These are phyloP conservation scores for Ogataea methanolica DNA, from an alignment of 805 yeast genomes.

Conservation along the genomic window DNA sequence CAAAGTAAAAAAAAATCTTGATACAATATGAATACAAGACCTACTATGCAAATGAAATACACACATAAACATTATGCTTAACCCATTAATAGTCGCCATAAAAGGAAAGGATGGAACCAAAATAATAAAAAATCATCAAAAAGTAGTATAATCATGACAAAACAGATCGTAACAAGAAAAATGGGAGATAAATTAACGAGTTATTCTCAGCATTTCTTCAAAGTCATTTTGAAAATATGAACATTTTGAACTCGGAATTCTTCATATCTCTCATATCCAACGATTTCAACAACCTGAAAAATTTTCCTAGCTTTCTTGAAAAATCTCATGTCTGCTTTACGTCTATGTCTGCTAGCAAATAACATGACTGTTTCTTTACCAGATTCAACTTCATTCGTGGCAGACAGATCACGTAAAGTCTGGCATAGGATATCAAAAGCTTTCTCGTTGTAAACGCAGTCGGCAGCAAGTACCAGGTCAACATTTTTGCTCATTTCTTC, in stretches of 20 bases:
- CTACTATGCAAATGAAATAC: no score
- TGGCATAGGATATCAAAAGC: slow-evolving; percentile 49
- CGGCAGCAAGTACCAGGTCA: slow-evolving; percentile 53
- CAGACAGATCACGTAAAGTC: slow-evolving; percentile 42
- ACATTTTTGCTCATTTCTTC: slow-evolving; percentile 27
- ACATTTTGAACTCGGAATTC: slow-evolving; percentile 36
- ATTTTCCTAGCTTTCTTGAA: slow-evolving; percentile 29
- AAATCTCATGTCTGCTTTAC: slow-evolving; percentile 32
- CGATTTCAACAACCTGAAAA: slow-evolving; percentile 28
- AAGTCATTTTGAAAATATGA: slow-evolving; percentile 35
- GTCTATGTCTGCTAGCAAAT: slow-evolving; percentile 50
- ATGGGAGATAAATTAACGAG: neutral
- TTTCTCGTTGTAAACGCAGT: slow-evolving; percentile 52
- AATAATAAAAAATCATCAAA: neutral
- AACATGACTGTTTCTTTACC: slow-evolving; percentile 38
- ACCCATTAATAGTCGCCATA: neutral
- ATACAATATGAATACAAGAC: neutral
- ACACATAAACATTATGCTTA: neutral
- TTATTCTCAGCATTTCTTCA: slow-evolving; percentile 3
- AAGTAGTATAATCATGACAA: no score
- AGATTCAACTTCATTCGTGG: neutral
- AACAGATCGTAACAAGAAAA: neutral
- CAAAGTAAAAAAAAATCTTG: neutral
- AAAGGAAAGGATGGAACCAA: neutral
- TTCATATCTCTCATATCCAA: slow-evolving; percentile 31